Base-by-base conservation (phyloP, 2,329 filamentous ascomycete species). In the Microascus cirrosus region DNA sequence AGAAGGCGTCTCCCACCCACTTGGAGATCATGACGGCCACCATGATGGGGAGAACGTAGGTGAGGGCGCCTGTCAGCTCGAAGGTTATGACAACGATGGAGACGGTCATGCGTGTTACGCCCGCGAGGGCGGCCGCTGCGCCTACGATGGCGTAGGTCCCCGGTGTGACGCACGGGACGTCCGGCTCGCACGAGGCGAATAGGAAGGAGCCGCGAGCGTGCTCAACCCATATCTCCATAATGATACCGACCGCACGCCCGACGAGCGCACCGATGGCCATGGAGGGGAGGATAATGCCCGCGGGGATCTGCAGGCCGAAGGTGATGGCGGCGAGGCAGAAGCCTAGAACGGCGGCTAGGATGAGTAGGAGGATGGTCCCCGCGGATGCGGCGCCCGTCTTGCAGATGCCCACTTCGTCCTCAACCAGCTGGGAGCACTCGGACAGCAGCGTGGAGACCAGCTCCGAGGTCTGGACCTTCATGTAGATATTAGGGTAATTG, bases 1-100 rank as follows among this genome's bases (percentile, higher is more conserved):
- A 91, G 70, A 99, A 92, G 55, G 91, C 93, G 70, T 99, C 94
- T 66, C 92, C 94, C 28, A 96, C 90, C 94, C 94, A 99, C 74
- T 99, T 99, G 61, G 89, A 89, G 52, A 97, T 80, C 92, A 99
- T 95, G 67, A 99, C 94, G 51, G 92, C 91, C 62, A 99, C 89
- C 94, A 99, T 99, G 71, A 97, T 99, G 58, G 94, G 94, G 8
- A 99, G 83, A 54, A 99, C 93, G 68, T 97, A 97, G 1, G 91
- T 95, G 32, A 99, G 80, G 1, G 94, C 94, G 56, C 94, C 94
- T 0, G 94, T 99, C 58, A 99, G 85, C 75, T 99, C 94, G 67
- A 99, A 99, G 88, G 96, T 96, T 74, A 99, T 99, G 66, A 97
- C 94, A 4, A 99, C 93, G 63, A 99, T 96, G 13, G 92, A 96